A percentile compares a stretch with the other conserved stretches of the same genome.
phyloP scores from a whole-genome alignment of 2,329 filamentous ascomycete species.

The Rugonectria rugulosa region DNA sequence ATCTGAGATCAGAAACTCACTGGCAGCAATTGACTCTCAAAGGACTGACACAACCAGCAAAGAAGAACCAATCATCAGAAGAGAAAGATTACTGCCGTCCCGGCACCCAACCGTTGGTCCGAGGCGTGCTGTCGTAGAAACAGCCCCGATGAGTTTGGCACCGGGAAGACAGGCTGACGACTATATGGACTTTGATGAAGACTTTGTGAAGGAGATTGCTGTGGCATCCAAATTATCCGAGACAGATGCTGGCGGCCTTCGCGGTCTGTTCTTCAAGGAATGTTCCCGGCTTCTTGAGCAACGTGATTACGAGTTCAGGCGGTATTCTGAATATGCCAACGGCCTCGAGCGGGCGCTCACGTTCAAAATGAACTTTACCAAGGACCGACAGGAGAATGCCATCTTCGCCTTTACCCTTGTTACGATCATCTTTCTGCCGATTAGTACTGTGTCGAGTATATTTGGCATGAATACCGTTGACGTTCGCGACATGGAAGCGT shows the following conservation, averaged over 20 bases:
- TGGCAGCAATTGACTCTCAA: slow-evolving; percentile 26
- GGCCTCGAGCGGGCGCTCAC: slow-evolving; percentile 41
- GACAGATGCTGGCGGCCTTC: slow-evolving; percentile 47
- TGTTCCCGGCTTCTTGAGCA: slow-evolving; percentile 48
- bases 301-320: slow-evolving; percentile 44
- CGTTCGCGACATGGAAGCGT: slow-evolving; percentile 56
- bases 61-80: slow-evolving; percentile 19
- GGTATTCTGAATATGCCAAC: slow-evolving; percentile 40
- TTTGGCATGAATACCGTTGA: slow-evolving; percentile 63
- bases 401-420: slow-evolving; percentile 56
- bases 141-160: not conserved
- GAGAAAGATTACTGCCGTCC: slow-evolving; percentile 9
- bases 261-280: slow-evolving; percentile 50
- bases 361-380: slow-evolving; percentile 50
- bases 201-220: slow-evolving; percentile 38
- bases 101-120: not conserved
- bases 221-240: slow-evolving; percentile 45
- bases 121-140: slow-evolving; percentile 4
- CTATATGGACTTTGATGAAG: slow-evolving; percentile 34
- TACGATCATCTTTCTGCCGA: slow-evolving; percentile 57
- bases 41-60: slow-evolving; percentile 22
- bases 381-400: slow-evolving; percentile 55
- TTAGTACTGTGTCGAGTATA: slow-evolving; percentile 55
- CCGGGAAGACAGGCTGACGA: slow-evolving; percentile 22
- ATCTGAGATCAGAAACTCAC: slow-evolving; percentile 34